Evolutionary conservation across 805 yeast species (phyloP), one percentile per base, ranked within the genome.

Genomic region (Dipodascus albidus): DNA sequence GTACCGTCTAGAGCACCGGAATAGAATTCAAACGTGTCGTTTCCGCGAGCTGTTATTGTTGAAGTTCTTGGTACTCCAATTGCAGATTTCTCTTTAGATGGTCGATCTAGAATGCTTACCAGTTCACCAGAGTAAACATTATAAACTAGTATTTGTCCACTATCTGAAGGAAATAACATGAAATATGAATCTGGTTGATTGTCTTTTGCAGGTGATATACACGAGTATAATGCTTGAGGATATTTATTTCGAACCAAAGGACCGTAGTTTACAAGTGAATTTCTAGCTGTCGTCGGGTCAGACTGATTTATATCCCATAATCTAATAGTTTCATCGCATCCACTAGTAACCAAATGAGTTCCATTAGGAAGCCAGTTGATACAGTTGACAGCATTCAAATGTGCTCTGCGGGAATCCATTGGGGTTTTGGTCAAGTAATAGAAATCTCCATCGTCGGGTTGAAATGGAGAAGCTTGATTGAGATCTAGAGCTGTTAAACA

Each of bases 311-410:
- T 68, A 59, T 83, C 83, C 97, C 97, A 90, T 1, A 84, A 79
- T 19, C 88, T 70, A 8, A 87, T 75, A 60, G 80, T 84, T 52
- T 89, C 96, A 65, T 90, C 97, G 51, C 79, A 76, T 0, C 95
- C 96, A 0, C 84, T 71, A 0, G 88, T 79, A 19, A 82, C 69
- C 33, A 91, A 62, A 47, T 75, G 71, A 38, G 74, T 72, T 0
- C 96, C 96, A 17, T 67, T 60, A 8, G 78, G 82, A 55, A 78
- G 78, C 93, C 96, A 90, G 15, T 74, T 68, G 2, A 90, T 61
- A 0, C 95, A 95, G 65, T 89, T 89, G 31, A 88, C 87, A 0
- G 83, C 79, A 1, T 82, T 85, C 62, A 80, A 74, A 61, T 90
- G 97, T 0, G 96, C 91, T 59, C 79, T 80, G 53, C 68, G 59